Evolutionary conservation across 306 rosid genomes (phyloP), one percentile per base, ranked within the genome.

Genomic region (Quillaja saponaria): DNA sequence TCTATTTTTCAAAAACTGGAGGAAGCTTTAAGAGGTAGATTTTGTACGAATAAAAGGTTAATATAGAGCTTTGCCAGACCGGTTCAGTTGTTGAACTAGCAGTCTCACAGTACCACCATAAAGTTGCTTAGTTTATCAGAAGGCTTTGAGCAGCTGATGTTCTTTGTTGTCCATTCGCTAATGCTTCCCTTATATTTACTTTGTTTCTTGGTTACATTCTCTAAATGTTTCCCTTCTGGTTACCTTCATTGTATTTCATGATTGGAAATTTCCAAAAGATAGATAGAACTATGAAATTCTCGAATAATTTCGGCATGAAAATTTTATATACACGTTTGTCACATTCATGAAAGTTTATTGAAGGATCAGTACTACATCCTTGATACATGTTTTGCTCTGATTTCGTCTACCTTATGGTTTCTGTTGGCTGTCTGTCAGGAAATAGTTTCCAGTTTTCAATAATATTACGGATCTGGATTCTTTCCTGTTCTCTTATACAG

Each of bases 1-100:
- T 49, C 12, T 58, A 83, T 80, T 67, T 80, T 87, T 56, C 84
- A 57, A 42, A 73, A 72, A 42, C 49, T 90, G 64, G 91, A 87
- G 73, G 91, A 81, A 72, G 77, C 64, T 44, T 68, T 90, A 58
- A 73, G 81, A 48, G 64, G 40, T 21, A 75, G 81, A 76, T 85
- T 78, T 49, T 74, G 84, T 78, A 47, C 71, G 35, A 77, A 78
- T 53, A 70, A 38, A 66, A 77, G 76, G 67, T 47, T 47, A 3
- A 46, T 8, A 46, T 8, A 66, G 16, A 34, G 10, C 14, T 25
- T 51, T 63, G 51, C 14, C 31, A 14, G 8, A 47, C 55, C n/a
- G 20, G 3, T 1, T 34, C 10, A 12, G 31, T 33, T 25, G 7
- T 33, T 53, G 37, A 13, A 13, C 31, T 0, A 6, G 6, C 14